Base-by-base conservation (phyloP, 176 grass and related monocot genomes). In the Tuctoria greenei region DNA sequence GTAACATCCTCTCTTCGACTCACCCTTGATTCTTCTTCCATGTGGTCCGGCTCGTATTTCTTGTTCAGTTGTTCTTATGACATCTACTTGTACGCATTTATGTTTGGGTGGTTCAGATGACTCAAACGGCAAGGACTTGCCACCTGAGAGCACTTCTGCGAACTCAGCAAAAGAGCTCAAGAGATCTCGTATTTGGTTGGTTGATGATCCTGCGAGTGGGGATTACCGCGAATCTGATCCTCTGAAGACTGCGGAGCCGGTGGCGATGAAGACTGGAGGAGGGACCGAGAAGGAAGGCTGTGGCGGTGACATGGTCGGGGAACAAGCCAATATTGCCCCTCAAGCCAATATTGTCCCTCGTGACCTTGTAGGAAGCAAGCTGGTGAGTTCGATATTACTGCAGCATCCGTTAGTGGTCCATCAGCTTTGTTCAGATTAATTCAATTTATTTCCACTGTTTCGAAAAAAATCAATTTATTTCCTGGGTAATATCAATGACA, bases 311-410 rank as follows among this genome's bases (percentile, higher is more conserved):
- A 54, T 28, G 54, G 18, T 8, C 35, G 25, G 20, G 14, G 80
- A 60, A 14, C 78, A 64, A 64, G 28, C 10, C 34, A 86, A 81
- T 1, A 10, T 17, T 21, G 47, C 7, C 50, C 45, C 36, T 16
- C 64, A 64, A 64, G 28, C 10, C 34, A 86, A 81, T 1, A 10
- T 17, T 21, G 47, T 9, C 50, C 45, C 36, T 16, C 64, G 0
- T 25, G 60, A 89, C 15, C 61, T 41, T 8, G 58, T 41, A 61
- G 41, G 41, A 55, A 81, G 24, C 71, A 84, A 70, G 66, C 38
- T 66, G 39, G 83, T 88, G 61, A 85, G 71, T 76, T 34, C 34
- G 5, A 23, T 69, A 4, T 68, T 76, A 6, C 15, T 0, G 10
- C 10, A 13, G 45, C 28, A 71, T 11, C 8, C 47, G 4, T 70